Conservation (phyloP, 2,329 filamentous ascomycete species). For the Hypoxylon sp. region DNA sequence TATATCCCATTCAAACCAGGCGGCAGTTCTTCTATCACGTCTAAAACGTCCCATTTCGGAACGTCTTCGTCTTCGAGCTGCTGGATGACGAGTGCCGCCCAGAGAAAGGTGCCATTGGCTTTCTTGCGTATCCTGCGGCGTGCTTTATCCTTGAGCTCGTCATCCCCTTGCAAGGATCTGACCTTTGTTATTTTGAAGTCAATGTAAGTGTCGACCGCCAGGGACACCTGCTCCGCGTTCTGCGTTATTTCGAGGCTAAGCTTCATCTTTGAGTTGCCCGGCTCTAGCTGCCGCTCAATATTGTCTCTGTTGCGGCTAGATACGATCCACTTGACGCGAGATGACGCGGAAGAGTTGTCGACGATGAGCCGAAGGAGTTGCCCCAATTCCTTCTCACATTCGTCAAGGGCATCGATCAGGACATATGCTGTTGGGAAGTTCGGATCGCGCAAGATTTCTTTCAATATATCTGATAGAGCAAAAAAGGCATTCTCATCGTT, state of each 20-base stretch:
- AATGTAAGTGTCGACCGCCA: slow-evolving; percentile 51
- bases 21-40: slow-evolving; percentile 40
- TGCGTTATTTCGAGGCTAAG: slow-evolving; percentile 49
- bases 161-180: not conserved
- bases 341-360: slow-evolving; percentile 30
- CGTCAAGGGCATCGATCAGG: slow-evolving; percentile 58
- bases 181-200: slow-evolving; percentile 41
- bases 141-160: not conserved
- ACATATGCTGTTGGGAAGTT: slow-evolving; percentile 45
- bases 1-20: slow-evolving; percentile 50
- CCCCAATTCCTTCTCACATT: slow-evolving; percentile 48
- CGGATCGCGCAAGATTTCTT: slow-evolving; percentile 50
- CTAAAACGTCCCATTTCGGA: slow-evolving; percentile 18
- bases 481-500: slow-evolving; percentile 50
- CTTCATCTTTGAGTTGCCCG: slow-evolving; percentile 19
- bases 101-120: slow-evolving; percentile 54
- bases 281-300: slow-evolving; percentile 46
- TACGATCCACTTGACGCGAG: slow-evolving; percentile 51
- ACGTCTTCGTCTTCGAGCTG: slow-evolving; percentile 37
- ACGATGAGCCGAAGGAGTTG: slow-evolving; percentile 49
- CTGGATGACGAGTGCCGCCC: slow-evolving; percentile 52
- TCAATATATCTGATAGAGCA: slow-evolving; percentile 50
- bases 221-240: slow-evolving; percentile 45
- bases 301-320: slow-evolving; percentile 51
- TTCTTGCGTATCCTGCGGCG: slow-evolving; percentile 31